These are phyloP conservation scores for Neoscytalidium dimidiatum DNA, from an alignment of 2,329 filamentous ascomycete genomes.

Conservation along the genomic window DNA sequence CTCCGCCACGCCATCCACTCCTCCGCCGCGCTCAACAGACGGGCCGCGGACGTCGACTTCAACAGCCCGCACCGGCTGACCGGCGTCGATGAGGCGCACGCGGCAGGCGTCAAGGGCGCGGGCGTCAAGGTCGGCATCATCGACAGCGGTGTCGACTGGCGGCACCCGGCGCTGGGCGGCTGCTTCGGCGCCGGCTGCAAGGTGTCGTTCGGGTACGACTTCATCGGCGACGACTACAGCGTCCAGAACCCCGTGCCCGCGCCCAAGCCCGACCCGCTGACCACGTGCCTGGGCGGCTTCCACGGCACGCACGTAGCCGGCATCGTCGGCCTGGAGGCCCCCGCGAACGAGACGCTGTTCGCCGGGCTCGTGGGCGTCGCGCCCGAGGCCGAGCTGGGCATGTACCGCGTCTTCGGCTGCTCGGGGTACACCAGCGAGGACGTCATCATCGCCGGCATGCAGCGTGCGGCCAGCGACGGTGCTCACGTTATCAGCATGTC, in stretches of 20 bases:
- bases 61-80: constrained; percentile 33
- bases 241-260: constrained; percentile 35
- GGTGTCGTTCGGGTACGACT: constrained; percentile 60
- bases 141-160: constrained; percentile 58
- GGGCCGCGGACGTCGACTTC: not conserved
- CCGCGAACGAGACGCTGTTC: not conserved
- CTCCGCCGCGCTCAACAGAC: not conserved
- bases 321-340: not conserved
- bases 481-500: constrained; percentile 41
- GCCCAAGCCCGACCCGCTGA: constrained; percentile 53
- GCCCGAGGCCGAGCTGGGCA: constrained; percentile 56
- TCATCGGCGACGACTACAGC: constrained; percentile 56
- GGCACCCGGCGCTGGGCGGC: constrained; percentile 64
- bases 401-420: constrained; percentile 63
- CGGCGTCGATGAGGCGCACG: constrained; percentile 40
- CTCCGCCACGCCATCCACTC: not conserved
- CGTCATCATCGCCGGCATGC: constrained; percentile 61
- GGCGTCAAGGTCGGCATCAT: constrained; percentile 48
- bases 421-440: constrained; percentile 52
- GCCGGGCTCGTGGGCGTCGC: constrained; percentile 27
- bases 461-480: constrained; percentile 58
- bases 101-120: constrained; percentile 47
- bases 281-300: constrained; percentile 49
- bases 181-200: constrained; percentile 64
- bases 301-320: constrained; percentile 47